A percentile compares a stretch with the other conserved stretches of the same genome.
Evolutionary conservation across 352 stramenopile genomes (phyloP).

Genomic region (Thraustotheca clavata): DNA sequence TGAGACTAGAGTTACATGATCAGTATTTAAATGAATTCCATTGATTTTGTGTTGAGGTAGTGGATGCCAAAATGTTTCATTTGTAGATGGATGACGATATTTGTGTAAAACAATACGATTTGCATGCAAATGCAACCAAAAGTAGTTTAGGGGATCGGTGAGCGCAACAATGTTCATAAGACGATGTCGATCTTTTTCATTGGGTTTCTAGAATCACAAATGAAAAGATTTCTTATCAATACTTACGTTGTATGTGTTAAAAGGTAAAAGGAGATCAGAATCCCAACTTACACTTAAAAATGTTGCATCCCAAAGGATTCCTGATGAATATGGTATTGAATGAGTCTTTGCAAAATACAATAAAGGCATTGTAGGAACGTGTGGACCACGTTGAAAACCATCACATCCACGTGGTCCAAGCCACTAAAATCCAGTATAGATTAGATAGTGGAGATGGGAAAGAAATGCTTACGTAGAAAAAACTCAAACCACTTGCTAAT

Average conservation of each 20-base stretch:
- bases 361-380: not conserved
- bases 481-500: not conserved
- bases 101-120: not conserved
- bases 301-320: not conserved
- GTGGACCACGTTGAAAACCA: not conserved
- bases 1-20: not conserved
- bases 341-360: not conserved
- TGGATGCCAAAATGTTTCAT: not conserved
- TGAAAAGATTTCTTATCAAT: not conserved
- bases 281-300: constrained; percentile 1
- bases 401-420: not conserved
- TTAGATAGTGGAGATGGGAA: too few species aligned
- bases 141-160: constrained; percentile 2
- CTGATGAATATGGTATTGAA: not conserved
- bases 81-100: not conserved
- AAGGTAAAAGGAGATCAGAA: not conserved
- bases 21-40: not conserved
- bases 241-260: not conserved
- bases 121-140: constrained; percentile 1
- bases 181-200: not conserved
- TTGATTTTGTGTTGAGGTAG: not conserved
- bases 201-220: not conserved
- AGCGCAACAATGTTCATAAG: constrained; percentile 2
- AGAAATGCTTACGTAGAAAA: not conserved
- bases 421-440: not conserved